Base-by-base conservation (phyloP, 2,329 filamentous ascomycete genomes). In the Escovopsis sp. region DNA sequence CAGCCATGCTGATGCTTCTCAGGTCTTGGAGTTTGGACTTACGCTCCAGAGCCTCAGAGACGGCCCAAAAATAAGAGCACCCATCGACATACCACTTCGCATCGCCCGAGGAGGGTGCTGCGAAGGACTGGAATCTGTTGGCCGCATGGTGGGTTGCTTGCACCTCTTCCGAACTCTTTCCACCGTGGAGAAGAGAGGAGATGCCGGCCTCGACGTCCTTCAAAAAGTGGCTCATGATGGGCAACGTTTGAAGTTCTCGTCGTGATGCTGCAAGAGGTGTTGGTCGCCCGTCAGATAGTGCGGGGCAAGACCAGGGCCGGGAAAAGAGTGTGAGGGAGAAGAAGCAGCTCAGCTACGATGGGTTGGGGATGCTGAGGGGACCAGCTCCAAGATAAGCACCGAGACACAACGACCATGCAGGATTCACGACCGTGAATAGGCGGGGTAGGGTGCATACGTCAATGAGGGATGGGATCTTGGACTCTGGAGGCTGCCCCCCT, bases 31-130 rank as follows among this genome's bases (percentile, higher is more conserved):
- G 21, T 5, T 23, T 10, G 21, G 10, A 43, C 53, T 51, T 50
- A 70, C 68, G 54, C 58, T 90, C 79, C 34, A 93, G 60, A 2
- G 86, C 85, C 42, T 78, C 64, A 19, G 78, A 84, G 1, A 93
- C 81, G 12, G 86, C 85, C 67, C 76, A 86, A 62, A 93, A 86
- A 53, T 92, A 90, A 8, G 75, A 74, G 51, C 79, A 83, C 6
- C 79, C 84, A 51, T 90, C 83, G 14, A 90, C 81, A 56, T 80
- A 87, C 83, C 85, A 93, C 63, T 93, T 92, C 42, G 72, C 75
- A 49, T 85, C 78, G 38, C 79, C 79, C 23, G 71, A 69, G 15
- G 80, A 70, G 48, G 77, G 70, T 1, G 81, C 75, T 1, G 81
- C 80, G 60, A 93, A 93, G 39, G 72, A 77, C 39, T 68, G 61